Base-by-base conservation (phyloP, 352 stramenopile genomes). In the Globisporangium viniferum region DNA sequence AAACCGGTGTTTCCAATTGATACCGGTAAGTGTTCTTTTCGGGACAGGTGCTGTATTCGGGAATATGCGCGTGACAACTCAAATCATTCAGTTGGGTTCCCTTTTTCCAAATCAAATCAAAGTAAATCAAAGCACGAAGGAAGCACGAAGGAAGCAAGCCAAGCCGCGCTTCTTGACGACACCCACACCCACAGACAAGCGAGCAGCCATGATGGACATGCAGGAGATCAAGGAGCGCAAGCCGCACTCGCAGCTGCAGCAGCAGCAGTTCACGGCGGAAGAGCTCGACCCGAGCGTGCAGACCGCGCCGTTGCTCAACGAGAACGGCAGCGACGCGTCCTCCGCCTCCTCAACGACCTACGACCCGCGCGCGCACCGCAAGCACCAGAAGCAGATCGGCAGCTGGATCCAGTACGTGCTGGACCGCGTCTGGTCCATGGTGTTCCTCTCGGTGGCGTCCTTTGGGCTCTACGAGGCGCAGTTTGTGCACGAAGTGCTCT, bases 401-500 rank as follows among this genome's bases (percentile, higher is more conserved):
- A 76, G 71, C 35, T 86, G 72, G 73, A 41, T 89, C 57, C 61
- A 62, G n/a, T 75, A 81, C 55, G 69, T 86, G 3, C 66, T 83
- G 33, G 81, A 91, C 66, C 78, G 78, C 24, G 64, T 89, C 44
- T 89, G 83, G 79, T 73, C 83, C n/a, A 48, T 75, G n/a, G 59
- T 75, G 24, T 89, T 93, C 72, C 59, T 93, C 35, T 59, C 59
- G 7, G 72, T 88, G n/a, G 82, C 82, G 29, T 68, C 33, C 46
- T 66, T 90, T 14, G 85, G 81, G 10, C 67, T 91, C 9, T 76
- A 90, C 64, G 82, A 91, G 69, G 79, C 73, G 24, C 66, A 81
- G 63, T 91, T 93, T 64, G 68, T 86, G 41, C 70, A 84, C 6
- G 68, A 82, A 36, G 60, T 92, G 61, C 74, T 93, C 46, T 86